Conservation (phyloP, 805 yeast species). For the Lipomyces sp. region DNA sequence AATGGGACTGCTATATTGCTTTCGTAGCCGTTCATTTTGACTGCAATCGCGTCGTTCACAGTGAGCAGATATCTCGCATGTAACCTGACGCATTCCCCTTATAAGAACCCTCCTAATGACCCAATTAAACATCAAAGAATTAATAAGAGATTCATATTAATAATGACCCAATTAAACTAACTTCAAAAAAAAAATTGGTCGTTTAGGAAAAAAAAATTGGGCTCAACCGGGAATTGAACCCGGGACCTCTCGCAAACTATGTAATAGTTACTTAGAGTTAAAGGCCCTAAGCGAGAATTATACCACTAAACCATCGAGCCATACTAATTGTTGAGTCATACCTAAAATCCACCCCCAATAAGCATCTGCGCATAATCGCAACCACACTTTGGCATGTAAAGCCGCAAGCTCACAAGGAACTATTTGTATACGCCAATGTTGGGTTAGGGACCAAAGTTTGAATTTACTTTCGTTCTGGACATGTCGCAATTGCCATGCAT, state of each 20-base stretch:
- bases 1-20: not conserved
- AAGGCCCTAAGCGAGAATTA: conserved; percentile 47
- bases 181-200: not conserved
- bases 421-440: not conserved
- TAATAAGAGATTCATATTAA: too few species aligned
- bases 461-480: not conserved
- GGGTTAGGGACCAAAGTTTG: not conserved
- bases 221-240: conserved; percentile 49
- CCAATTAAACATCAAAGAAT: too few species aligned
- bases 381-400: too few species aligned
- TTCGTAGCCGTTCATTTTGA: not conserved
- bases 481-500: not conserved
- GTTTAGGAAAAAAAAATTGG: conserved; percentile 39
- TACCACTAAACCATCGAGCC: conserved; percentile 49
- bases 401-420: not conserved
- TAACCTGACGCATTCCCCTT: too few species aligned
- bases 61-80: too few species aligned
- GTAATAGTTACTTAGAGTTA: conserved; percentile 39
- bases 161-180: too few species aligned
- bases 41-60: too few species aligned
- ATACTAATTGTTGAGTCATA: not conserved
- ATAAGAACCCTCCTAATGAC: too few species aligned
- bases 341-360: not conserved
- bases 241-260: conserved; percentile 47
- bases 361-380: too few species aligned